Percentiles rank a stretch among this genome's conserved stretches.
Evolutionary conservation across 2,329 filamentous ascomycete species (phyloP).

Genomic region (Coleophoma eucalyptorum): DNA sequence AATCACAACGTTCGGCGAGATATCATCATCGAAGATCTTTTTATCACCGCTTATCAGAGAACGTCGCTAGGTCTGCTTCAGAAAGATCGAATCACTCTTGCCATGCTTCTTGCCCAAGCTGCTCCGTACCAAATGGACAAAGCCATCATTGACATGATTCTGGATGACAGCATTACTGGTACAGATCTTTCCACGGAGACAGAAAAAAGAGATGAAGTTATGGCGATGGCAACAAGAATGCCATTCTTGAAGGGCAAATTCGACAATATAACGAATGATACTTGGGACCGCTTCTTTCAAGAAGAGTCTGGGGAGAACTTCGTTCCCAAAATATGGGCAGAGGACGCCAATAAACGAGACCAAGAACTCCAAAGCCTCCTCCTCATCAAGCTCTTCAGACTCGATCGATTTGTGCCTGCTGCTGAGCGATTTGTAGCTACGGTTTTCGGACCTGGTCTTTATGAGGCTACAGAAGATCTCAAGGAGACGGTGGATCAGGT

Average conservation of each 20-base stretch:
- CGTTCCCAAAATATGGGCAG: slow-evolving; percentile 74
- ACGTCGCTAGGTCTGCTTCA: slow-evolving; percentile 92
- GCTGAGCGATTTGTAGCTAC: slow-evolving; percentile 85
- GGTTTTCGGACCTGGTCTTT: slow-evolving; percentile 79
- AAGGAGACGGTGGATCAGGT: slow-evolving; percentile 82
- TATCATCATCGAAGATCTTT: slow-evolving; percentile 86
- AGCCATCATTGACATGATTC: slow-evolving; percentile 76
- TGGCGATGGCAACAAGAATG: slow-evolving; percentile 66
- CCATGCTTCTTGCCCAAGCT: slow-evolving; percentile 91
- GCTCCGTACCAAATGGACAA: slow-evolving; percentile 97
- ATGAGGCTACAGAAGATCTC: slow-evolving; percentile 83
- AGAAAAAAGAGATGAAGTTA: slow-evolving; percentile 62
- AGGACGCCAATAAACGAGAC: slow-evolving; percentile 61
- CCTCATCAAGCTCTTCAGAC: slow-evolving; percentile 88
- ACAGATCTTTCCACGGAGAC: slow-evolving; percentile 72
- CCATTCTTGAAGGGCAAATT: slow-evolving; percentile 70
- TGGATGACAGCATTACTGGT: slow-evolving; percentile 74
- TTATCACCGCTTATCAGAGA: slow-evolving; percentile 85
- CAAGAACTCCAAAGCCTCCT: slow-evolving; percentile 79
- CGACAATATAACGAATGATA: slow-evolving; percentile 52
- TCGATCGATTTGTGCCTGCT: slow-evolving; percentile 90
- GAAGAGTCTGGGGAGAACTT: slow-evolving; percentile 85
- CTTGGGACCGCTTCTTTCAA: slow-evolving; percentile 79
- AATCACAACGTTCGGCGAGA: slow-evolving; percentile 80
- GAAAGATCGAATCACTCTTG: slow-evolving; percentile 89